Conservation (phyloP, 2,329 filamentous ascomycete species). For the Eutypa lata region DNA sequence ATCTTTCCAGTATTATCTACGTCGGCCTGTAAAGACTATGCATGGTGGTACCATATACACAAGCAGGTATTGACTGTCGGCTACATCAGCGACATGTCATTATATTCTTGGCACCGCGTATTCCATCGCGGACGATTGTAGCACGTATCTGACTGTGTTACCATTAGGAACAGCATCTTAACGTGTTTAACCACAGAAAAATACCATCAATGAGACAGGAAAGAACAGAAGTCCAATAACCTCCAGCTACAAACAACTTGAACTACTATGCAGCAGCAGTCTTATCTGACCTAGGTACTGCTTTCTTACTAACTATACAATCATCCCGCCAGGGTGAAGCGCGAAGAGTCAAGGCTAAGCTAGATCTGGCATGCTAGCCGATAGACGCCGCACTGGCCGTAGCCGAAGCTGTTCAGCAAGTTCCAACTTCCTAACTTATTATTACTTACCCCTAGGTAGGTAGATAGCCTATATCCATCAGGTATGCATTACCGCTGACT, state of each 20-base stretch:
- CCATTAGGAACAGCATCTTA: neutral
- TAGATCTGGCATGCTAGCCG: neutral
- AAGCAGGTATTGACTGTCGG: neutral
- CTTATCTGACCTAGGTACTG: no score
- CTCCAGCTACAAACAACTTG: no score
- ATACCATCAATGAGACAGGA: no score
- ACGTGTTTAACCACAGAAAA: no score
- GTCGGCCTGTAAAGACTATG: neutral
- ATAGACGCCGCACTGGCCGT: neutral
- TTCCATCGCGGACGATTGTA: neutral
- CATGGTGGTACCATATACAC: neutral
- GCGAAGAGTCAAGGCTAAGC: neutral
- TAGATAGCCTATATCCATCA: no score
- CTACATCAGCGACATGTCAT: neutral
- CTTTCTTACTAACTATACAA: no score
- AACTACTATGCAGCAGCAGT: no score
- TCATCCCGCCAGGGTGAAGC: no score
- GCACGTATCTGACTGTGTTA: neutral
- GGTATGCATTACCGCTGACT: neutral
- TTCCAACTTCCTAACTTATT: no score
- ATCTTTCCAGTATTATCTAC: no score
- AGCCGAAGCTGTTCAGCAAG: neutral
- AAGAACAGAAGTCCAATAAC: no score
- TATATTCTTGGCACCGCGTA: neutral
- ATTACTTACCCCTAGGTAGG: no score